Base-by-base conservation (phyloP, 1,284 basidiomycete genomes). In the Volvariella surrecta region DNA sequence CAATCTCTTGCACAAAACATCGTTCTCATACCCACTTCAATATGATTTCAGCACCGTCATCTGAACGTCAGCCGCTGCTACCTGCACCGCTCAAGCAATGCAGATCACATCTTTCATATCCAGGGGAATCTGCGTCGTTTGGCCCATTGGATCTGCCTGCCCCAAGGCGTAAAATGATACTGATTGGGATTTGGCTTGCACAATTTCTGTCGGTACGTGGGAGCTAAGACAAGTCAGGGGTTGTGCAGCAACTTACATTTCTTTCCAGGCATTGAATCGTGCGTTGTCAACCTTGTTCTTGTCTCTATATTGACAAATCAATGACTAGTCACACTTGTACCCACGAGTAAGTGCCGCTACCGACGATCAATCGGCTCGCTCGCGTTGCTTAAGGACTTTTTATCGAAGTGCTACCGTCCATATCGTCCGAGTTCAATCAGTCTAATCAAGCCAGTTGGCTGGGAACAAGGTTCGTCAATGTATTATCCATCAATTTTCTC, bases 401-500 rank as follows among this genome's bases (percentile, higher is more conserved):
- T 43, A 16, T 32, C 31, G 6, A 6, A 83, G 83, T 90, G 61
- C 60, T 89, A 10, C 78, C 83, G 1, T 78, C 81, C 17, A 89
- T 90, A 44, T 88, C 84, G 0, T 87, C 83, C 0, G 82, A 88
- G 39, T 89, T 88, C 53, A 63, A 82, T 46, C 77, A 73, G 52
- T 81, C 83, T 7, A 81, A 89, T 54, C 82, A 89, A 61, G 82
- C 82, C 2, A 82, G 80, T 53, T 88, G 86, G 86, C 70, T 89
- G 4, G 85, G 85, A 40, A 88, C 85, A 31, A 68, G 81, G 81
- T 86, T n/a, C n/a, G n/a, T n/a, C n/a, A n/a, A 62, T 52, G 68
- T 62, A 1, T 2, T 18, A 13, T 10, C 39, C 41, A 44, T 34
- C 22, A 42, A 21, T 40, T 16, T 22, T 17, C 20, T 19, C 35